Conservation (phyloP, 176 grass and related monocot species). For the bread wheat (Triticum aestivum) region DNA sequence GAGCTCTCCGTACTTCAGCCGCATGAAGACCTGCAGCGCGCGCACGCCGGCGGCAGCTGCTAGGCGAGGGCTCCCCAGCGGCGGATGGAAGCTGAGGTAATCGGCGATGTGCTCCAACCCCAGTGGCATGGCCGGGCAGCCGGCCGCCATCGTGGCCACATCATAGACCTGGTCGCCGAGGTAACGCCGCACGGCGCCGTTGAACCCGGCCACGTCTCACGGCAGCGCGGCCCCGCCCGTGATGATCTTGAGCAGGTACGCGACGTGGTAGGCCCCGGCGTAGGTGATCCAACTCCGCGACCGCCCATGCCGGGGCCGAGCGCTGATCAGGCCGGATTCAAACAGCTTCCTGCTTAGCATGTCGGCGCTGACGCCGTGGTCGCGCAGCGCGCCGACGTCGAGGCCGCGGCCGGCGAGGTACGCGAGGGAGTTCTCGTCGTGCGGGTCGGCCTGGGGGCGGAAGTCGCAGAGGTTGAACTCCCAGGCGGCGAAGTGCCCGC, state of each 20-base stretch:
- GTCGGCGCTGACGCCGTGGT: neutral
- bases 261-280: no score
- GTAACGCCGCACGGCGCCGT: neutral
- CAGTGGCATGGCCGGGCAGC: neutral
- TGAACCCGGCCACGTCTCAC: neutral
- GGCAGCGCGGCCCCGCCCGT: neutral
- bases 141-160: neutral
- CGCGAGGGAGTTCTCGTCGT: neutral
- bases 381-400: neutral
- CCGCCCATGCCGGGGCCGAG: no score
- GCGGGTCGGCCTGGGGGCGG: neutral
- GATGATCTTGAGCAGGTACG: no score
- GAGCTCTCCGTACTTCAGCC: neutral
- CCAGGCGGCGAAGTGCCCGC: neutral
- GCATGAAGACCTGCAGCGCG: neutral
- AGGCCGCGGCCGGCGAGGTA: constrained; percentile 10
- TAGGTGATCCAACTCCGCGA: no score
- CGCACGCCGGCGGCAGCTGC: neutral
- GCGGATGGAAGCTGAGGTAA: neutral
- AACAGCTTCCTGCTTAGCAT: no score
- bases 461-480: constrained; percentile 11
- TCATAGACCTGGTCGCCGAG: neutral
- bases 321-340: no score
- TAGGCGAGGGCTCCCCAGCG: neutral
- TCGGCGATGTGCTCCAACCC: neutral